These are phyloP conservation scores for Vitis rotundifolia DNA, from an alignment of 164 flowering plant genomes.

Conservation along the genomic window DNA sequence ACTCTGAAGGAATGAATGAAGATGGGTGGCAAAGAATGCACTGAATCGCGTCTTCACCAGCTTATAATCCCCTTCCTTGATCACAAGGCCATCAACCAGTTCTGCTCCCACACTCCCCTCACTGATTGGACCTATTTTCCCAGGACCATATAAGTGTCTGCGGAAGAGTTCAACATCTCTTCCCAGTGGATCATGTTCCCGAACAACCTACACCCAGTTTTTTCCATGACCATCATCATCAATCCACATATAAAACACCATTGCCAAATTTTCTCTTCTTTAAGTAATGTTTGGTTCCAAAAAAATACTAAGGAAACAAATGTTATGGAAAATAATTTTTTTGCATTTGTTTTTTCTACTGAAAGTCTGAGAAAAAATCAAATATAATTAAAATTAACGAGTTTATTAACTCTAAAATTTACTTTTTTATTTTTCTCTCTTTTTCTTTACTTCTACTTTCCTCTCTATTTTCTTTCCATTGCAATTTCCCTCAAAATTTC, in stretches of 20 bases:
- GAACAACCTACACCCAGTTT: constrained; percentile 66
- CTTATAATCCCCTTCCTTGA: constrained; percentile 80
- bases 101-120: constrained; percentile 84
- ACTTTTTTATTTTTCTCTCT: no score
- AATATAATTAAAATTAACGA: no score
- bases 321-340: neutral
- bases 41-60: constrained; percentile 90
- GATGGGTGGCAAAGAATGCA: constrained; percentile 91
- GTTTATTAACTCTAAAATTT: no score
- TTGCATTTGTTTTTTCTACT: no score
- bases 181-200: constrained; percentile 89
- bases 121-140: constrained; percentile 56
- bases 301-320: constrained; percentile 1
- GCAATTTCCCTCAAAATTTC: no score
- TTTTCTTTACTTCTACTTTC: no score
- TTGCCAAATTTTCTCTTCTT: neutral
- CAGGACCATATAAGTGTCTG: constrained; percentile 54
- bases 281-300: no score
- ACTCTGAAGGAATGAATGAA: constrained; percentile 69
- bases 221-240: neutral
- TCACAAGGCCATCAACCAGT: constrained; percentile 76
- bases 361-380: no score
- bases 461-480: no score
- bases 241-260: neutral
- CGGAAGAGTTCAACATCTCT: constrained; percentile 92